phyloP scores from a whole-genome alignment of 768 basidiomycete species.

The Tricholoma matsutake region DNA sequence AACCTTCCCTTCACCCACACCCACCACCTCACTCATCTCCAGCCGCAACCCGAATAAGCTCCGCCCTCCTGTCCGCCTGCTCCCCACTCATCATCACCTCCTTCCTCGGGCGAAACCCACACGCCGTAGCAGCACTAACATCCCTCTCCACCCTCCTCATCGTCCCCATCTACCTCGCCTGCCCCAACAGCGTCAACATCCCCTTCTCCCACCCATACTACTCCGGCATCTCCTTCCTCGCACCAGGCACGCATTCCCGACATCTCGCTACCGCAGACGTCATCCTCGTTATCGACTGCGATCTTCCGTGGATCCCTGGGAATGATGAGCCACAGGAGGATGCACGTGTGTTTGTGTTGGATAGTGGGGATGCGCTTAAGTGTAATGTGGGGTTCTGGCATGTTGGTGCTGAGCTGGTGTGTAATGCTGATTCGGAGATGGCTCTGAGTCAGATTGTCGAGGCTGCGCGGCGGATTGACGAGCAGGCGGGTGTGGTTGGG shows the following conservation, averaged over 20 bases:
- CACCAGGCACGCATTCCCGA: conserved; percentile 39
- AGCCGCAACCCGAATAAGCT: conserved; percentile 40
- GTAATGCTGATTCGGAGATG: conserved; percentile 50
- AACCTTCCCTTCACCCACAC: too few species aligned
- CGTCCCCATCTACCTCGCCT: conserved; percentile 52
- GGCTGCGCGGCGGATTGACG: conserved; percentile 27
- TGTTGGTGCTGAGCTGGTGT: conserved; percentile 54
- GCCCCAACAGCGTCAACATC: conserved; percentile 48
- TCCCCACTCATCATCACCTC: conserved; percentile 66
- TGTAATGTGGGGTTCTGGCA: conserved; percentile 46
- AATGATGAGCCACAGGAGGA: conserved; percentile 39
- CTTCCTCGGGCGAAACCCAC: conserved; percentile 52
- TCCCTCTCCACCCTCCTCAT: conserved; percentile 48
- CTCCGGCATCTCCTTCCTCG: conserved; percentile 50
- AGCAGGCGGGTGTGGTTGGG: conserved; percentile 6
- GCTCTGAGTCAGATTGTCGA: conserved; percentile 50
- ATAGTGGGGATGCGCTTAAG: conserved; percentile 30
- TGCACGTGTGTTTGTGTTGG: conserved; percentile 57
- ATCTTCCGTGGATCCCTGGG: conserved; percentile 62
- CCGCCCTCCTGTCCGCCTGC: conserved; percentile 46
- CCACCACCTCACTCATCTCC: conserved; percentile 20
- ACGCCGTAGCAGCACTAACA: conserved; percentile 43
- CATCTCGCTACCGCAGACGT: conserved; percentile 56
- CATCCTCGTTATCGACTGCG: conserved; percentile 61
- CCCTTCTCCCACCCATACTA: conserved; percentile 56